phyloP scores from a whole-genome alignment of 352 stramenopile species.

The Phytophthora sojae region DNA sequence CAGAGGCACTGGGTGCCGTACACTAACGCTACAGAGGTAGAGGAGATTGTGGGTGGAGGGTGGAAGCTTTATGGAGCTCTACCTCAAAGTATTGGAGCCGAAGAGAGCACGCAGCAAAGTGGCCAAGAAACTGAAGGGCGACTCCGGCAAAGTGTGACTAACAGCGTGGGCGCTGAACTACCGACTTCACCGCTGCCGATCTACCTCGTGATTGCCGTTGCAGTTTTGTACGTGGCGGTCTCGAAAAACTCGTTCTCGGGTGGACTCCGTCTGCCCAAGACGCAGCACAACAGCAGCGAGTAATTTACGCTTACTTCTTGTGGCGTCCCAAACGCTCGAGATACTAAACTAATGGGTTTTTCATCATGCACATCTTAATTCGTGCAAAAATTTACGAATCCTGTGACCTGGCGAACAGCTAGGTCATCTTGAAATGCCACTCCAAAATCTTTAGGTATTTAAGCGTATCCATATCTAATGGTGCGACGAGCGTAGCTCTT shows the following conservation, averaged over 20 bases:
- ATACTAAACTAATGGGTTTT: background rate
- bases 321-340: background rate
- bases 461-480: background rate
- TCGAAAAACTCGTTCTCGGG: constrained; percentile 69
- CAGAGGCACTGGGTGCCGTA: constrained; percentile 77
- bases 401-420: background rate
- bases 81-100: background rate
- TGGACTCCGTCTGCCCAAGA: constrained; percentile 56
- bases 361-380: background rate
- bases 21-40: constrained; percentile 45
- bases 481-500: background rate
- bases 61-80: constrained; percentile 43
- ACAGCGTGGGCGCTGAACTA: background rate
- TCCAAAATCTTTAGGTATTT: background rate
- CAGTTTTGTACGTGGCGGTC: constrained; percentile 49
- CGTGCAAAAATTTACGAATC: background rate
- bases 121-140: constrained; percentile 30
- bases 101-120: constrained; percentile 28
- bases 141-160: constrained; percentile 17
- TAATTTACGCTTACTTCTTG: background rate
- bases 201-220: constrained; percentile 48
- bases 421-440: background rate
- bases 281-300: constrained; percentile 16
- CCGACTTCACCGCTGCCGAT: constrained; percentile 44
- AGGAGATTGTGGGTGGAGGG: constrained; percentile 51